Conservation (phyloP, 1,139 yeast species). For the Hyphopichia wangnamkhiaoensis region DNA sequence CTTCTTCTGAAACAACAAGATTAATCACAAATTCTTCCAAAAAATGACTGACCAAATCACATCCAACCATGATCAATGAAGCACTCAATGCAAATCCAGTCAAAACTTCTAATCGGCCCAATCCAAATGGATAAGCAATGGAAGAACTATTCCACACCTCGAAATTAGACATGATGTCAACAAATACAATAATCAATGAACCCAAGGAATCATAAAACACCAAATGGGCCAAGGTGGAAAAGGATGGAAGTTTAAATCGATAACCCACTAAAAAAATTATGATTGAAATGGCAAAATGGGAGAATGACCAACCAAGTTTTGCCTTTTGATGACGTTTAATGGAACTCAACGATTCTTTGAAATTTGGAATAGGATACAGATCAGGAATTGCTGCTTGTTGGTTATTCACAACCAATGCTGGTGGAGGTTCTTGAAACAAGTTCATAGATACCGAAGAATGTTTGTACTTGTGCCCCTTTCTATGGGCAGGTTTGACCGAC, state of each 20-base stretch:
- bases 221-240: conserved; percentile 83
- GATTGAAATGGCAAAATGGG: conserved; percentile 59
- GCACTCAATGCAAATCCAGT: conserved; percentile 87
- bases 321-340: conserved; percentile 54
- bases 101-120: conserved; percentile 83
- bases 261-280: conserved; percentile 64
- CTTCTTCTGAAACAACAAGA: conserved; percentile 42
- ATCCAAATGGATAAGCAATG: conserved; percentile 84
- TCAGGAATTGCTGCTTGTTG: conserved; percentile 75
- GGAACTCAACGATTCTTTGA: conserved; percentile 59
- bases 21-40: conserved; percentile 69
- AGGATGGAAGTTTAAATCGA: conserved; percentile 55
- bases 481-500: conserved; percentile 60
- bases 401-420: conserved; percentile 32
- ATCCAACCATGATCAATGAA: conserved; percentile 85
- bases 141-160: conserved; percentile 91
- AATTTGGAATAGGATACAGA: conserved; percentile 77
- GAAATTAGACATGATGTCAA: conserved; percentile 81
- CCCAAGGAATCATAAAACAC: conserved; percentile 86
- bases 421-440: conserved; percentile 89
- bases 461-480: conserved; percentile 93
- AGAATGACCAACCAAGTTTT: conserved; percentile 64
- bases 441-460: conserved; percentile 98
- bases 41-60: conserved; percentile 82
- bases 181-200: conserved; percentile 66